Percentiles rank a stretch among this genome's conserved stretches.
Conservation (phyloP, 2,329 filamentous ascomycete genomes). For the Sphaceloma murrayae region DNA sequence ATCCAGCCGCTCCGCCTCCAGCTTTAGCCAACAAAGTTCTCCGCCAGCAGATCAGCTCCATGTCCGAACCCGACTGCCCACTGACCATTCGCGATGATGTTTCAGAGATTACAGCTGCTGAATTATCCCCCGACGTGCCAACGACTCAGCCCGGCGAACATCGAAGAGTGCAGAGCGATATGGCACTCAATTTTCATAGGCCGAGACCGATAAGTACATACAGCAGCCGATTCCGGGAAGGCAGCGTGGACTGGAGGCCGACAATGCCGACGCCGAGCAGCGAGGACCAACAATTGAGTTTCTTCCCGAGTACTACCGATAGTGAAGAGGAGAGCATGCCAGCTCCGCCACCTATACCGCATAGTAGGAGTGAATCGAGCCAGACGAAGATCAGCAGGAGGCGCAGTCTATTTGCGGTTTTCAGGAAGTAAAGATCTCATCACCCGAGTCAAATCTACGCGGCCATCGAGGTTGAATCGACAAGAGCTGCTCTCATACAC, state of each 20-base stretch:
- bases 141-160: not conserved
- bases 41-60: constrained; percentile 12
- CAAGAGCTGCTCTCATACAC: too few species aligned
- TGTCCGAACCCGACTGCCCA: constrained; percentile 1
- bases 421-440: too few species aligned
- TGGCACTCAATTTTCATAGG: constrained; percentile 9
- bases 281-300: not conserved
- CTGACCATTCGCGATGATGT: constrained; percentile 9
- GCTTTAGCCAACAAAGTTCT: constrained; percentile 9
- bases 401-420: constrained; percentile 5
- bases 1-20: constrained; percentile 1
- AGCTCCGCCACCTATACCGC: constrained; percentile 4
- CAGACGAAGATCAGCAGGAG: constrained; percentile 1
- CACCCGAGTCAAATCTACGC: too few species aligned
- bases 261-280: constrained; percentile 1
- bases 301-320: constrained; percentile 4
- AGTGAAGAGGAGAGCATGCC: constrained; percentile 1
- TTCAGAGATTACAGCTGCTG: not conserved
- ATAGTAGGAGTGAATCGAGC: constrained; percentile 1
- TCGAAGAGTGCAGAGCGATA: constrained; percentile 2
- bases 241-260: constrained; percentile 7
- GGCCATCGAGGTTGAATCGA: too few species aligned
- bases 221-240: constrained; percentile 13
- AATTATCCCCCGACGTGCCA: not conserved
- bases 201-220: constrained; percentile 14